A percentile compares a stretch with the other conserved stretches of the same genome.
phyloP scores from a whole-genome alignment of 192 early-diverging fungal genomes.

The Thamnidium elegans region DNA sequence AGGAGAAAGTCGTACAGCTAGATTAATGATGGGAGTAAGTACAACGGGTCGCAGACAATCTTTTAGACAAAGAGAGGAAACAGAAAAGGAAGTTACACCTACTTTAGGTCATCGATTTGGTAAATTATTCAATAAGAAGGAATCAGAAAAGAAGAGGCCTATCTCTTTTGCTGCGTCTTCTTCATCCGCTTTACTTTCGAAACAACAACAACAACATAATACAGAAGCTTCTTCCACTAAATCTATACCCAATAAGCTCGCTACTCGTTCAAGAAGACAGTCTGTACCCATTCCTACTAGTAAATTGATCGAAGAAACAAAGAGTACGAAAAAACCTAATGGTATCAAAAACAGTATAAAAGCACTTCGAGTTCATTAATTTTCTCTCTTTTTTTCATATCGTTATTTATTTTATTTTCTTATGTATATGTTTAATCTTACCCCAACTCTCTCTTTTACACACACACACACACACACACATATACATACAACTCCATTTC shows the following conservation, averaged over 20 bases:
- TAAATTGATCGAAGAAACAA: neutral
- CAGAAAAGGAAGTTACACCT: neutral
- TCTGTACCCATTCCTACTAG: conserved; percentile 9
- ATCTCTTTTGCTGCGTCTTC: conserved; percentile 7
- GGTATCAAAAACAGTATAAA: conserved; percentile 10
- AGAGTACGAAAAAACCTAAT: neutral
- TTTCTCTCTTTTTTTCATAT: conserved; percentile 6
- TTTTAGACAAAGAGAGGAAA: conserved; percentile 3
- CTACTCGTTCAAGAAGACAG: conserved; percentile 9
- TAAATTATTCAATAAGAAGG: neutral
- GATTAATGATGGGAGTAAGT: conserved; percentile 30
- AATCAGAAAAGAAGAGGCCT: conserved; percentile 15
- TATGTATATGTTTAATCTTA: neutral
- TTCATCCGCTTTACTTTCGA: neutral
- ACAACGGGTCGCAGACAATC: conserved; percentile 5
- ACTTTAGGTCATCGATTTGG: conserved; percentile 1
- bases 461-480: too few species aligned
- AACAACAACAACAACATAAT: neutral
- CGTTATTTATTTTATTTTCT: neutral
- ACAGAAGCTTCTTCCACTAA: neutral
- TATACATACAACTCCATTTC: too few species aligned
- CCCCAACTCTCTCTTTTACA: too few species aligned
- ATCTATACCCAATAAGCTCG: conserved; percentile 2
- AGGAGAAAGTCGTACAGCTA: conserved; percentile 20
- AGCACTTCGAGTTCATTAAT: conserved; percentile 14